Conservation (phyloP, 2,329 filamentous ascomycete species). For the Penicillium occitanis region DNA sequence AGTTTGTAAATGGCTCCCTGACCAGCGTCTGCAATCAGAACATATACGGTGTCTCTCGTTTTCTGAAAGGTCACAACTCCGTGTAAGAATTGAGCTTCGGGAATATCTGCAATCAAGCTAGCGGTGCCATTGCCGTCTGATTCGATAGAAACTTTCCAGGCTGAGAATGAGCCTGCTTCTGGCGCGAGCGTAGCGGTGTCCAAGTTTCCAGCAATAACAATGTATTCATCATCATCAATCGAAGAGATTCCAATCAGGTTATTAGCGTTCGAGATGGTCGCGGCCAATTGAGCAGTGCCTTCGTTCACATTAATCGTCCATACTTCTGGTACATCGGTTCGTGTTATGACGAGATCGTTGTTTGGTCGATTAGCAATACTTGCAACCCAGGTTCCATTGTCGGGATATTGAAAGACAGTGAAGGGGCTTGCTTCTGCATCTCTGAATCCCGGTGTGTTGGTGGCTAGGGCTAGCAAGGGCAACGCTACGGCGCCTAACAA, state of each 20-base stretch:
- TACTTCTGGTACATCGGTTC: conserved; percentile 23
- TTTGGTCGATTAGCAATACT: conserved; percentile 35
- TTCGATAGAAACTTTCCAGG: conserved; percentile 24
- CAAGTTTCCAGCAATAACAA: conserved; percentile 23
- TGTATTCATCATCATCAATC: conserved; percentile 23
- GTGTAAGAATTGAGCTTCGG: conserved; percentile 24
- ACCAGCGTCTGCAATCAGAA: conserved; percentile 23
- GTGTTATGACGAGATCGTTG: conserved; percentile 34
- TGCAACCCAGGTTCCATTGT: conserved; percentile 34
- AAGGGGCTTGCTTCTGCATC: background rate
- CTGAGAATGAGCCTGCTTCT: conserved; percentile 21
- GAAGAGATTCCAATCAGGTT: conserved; percentile 23
- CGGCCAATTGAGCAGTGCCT: conserved; percentile 19
- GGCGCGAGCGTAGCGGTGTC: conserved; percentile 12
- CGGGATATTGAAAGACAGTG: conserved; percentile 28
- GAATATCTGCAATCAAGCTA: conserved; percentile 21
- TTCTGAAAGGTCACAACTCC: conserved; percentile 23
- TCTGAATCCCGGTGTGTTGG: conserved; percentile 18
- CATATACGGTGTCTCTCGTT: conserved; percentile 16
- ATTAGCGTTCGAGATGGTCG: conserved; percentile 21
- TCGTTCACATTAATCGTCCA: conserved; percentile 23
- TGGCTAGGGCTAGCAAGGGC: conserved; percentile 15
- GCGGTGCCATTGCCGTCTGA: background rate
- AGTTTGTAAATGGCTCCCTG: conserved; percentile 24
- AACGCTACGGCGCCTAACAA: background rate